Evolutionary conservation across 331 rosid genomes (phyloP), one percentile per base, ranked within the genome.

Genomic region (Quercus tomentella): DNA sequence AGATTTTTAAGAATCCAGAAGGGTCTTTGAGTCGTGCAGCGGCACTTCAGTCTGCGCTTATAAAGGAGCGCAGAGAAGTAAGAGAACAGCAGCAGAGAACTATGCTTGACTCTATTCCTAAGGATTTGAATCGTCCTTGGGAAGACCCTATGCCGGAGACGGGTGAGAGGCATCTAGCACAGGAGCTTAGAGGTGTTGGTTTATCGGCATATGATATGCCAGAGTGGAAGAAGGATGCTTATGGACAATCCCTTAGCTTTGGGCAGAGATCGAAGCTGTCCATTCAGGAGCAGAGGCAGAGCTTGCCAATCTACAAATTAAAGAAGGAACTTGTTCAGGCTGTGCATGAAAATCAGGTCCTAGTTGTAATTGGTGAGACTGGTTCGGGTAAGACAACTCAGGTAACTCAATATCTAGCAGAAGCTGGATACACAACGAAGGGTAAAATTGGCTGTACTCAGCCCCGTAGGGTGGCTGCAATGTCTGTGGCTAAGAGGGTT

Each of bases 101-200:
- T 14, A 92, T 92, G 98, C 86, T 94, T 1, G 97, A 92, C 78
- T 94, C 98, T 41, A 94, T 94, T 60, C 98, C 98, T 3, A 94
- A 92, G 95, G 98, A 94, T 92, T 95, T 94, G 54, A 94, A 94
- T 92, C 97, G 92, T 28, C 97, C 98, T 22, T 94, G 98, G 97
- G 98, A 94, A 88, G 97, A 94, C 57, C 97, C 97, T 57, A 92
- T 94, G 98, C 97, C 96, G 2, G 98, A 94, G 69, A 73, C 90
- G 3, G 96, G 97, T 76, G 98, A 92, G 86, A 91, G 96, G 77
- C 97, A 92, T 86, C 96, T 94, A 77, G 98, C 97, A 65, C 97
- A 92, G 76, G 97, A 94, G 84, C 93, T 92, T 26, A 86, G 97
- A 84, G 97, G 97, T 23, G 94, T 94, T 81, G 97, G 98, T 25